Evolutionary conservation across 768 basidiomycete species (phyloP), one percentile per base, ranked within the genome.

Genomic region (Boletellus emodensis): DNA sequence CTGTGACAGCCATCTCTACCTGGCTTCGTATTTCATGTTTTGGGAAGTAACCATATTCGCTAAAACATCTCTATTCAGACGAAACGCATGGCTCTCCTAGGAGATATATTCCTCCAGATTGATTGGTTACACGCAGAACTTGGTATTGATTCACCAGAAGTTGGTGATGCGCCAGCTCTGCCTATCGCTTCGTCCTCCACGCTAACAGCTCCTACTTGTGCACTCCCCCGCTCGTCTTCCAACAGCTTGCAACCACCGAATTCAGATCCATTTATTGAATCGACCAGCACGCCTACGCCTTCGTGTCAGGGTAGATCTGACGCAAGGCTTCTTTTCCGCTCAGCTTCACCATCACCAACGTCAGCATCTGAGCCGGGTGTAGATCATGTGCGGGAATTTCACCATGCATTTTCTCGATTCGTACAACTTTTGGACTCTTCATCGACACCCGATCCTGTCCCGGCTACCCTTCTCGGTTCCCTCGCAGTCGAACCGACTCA

Each of bases 71-170:
- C 38, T n/a, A 38, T 41, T 6, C 53, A 90, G 88, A 69, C 76
- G 24, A 87, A 85, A 62, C 83, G 90, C 24, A 74, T 88, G 32
- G 72, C 75, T 43, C 75, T 84, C 46, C 72, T 93, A 20, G 80
- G 83, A 7, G 69, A 71, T 9, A 75, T 79, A 30, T 82, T 93
- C 54, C 68, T 83, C 11, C 87, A 92, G 48, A 84, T 94, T 32
- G 88, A 92, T 63, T 88, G 84, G 80, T 70, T 94, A 14, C 80
- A 91, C 57, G 77, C 81, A 24, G 91, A 95, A 63, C 81, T 97
- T 6, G 93, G 89, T 22, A 80, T 92, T 33, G 50, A 76, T 3
- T 75, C 84, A 30, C 86, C 86, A 15, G 71, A 77, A 4, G 57
- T 79, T 1, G 79, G 81, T 15, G 78, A 80, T 49, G 63, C 65